Evolutionary conservation across 2,329 filamentous ascomycete species (phyloP).

Genomic region (Acrodontium crateriforme): DNA sequence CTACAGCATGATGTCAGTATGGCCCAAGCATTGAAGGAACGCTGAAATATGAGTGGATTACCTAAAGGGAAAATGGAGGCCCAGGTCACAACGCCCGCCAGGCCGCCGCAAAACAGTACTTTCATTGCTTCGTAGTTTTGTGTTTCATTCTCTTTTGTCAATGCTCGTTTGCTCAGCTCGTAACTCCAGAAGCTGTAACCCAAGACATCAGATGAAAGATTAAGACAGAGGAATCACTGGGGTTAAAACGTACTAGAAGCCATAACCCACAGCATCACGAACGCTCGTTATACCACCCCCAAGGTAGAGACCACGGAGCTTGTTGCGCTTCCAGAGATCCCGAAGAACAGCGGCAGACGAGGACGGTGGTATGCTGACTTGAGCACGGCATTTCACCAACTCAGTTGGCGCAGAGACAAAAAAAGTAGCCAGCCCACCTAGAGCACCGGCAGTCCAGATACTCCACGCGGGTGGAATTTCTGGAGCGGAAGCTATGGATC

Average conservation of each 20-base stretch:
- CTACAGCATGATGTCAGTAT: conserved; percentile 23
- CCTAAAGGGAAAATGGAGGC: conserved; percentile 70
- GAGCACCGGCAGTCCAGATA: conserved; percentile 60
- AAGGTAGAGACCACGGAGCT: conserved; percentile 60
- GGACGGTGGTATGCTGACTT: conserved; percentile 38
- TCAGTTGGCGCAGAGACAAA: conserved; percentile 79
- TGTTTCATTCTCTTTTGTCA: conserved; percentile 37
- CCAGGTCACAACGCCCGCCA: conserved; percentile 84
- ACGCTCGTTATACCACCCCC: conserved; percentile 71
- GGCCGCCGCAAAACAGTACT: conserved; percentile 62
- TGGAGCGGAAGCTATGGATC: conserved; percentile 4
- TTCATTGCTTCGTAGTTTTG: conserved; percentile 16
- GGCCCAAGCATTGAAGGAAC: conserved; percentile 1
- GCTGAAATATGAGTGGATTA: too few relatives aligned
- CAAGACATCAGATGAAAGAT: neutral
- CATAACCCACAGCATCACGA: conserved; percentile 83
- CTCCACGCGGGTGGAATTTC: conserved; percentile 11
- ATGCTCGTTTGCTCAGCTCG: conserved; percentile 50
- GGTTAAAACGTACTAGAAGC: conserved; percentile 56
- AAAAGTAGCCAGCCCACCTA: conserved; percentile 75
- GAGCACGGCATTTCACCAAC: conserved; percentile 77
- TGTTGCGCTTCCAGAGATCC: conserved; percentile 22
- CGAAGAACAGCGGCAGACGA: conserved; percentile 17
- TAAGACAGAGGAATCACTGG: neutral
- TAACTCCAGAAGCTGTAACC: conserved; percentile 67